These are phyloP conservation scores for Hymenoscyphus infarciens DNA, from an alignment of 2,329 filamentous ascomycete genomes.

Conservation along the genomic window DNA sequence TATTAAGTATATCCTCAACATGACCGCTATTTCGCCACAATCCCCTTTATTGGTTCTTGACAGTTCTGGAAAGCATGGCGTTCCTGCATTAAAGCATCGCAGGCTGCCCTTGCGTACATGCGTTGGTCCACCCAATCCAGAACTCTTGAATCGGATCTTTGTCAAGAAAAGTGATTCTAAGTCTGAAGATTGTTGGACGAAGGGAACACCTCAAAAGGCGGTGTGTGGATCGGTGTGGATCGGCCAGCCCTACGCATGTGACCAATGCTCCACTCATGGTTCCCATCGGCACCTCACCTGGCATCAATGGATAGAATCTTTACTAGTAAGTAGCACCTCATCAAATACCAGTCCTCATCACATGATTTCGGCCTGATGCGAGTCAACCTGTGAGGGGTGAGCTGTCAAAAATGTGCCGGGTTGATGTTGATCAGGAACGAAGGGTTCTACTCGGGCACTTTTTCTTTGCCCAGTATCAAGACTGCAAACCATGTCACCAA, in stretches of 20 bases:
- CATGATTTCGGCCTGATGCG: slow-evolving; percentile 24
- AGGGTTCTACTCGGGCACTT: too few relatives aligned
- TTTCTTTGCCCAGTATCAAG: too few relatives aligned
- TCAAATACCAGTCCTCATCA: slow-evolving; percentile 14
- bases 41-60: not conserved
- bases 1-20: slow-evolving; percentile 2
- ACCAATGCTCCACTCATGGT: slow-evolving; percentile 9
- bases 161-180: not conserved
- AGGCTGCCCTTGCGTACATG: not conserved
- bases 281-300: too few relatives aligned
- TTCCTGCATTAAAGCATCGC: slow-evolving; percentile 2
- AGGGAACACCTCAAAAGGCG: too few relatives aligned
- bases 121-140: slow-evolving; percentile 7
- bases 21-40: not conserved
- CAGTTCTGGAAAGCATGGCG: not conserved
- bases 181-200: not conserved
- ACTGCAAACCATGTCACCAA: too few relatives aligned
- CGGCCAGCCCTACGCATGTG: slow-evolving; percentile 21
- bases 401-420: slow-evolving; percentile 11
- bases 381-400: slow-evolving; percentile 21
- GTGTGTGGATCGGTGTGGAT: slow-evolving; percentile 30
- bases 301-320: not conserved
- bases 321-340: too few relatives aligned
- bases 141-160: not conserved
- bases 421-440: slow-evolving; percentile 11